phyloP scores from a whole-genome alignment of 140 eudicot species.

The Cichorium intybus region DNA sequence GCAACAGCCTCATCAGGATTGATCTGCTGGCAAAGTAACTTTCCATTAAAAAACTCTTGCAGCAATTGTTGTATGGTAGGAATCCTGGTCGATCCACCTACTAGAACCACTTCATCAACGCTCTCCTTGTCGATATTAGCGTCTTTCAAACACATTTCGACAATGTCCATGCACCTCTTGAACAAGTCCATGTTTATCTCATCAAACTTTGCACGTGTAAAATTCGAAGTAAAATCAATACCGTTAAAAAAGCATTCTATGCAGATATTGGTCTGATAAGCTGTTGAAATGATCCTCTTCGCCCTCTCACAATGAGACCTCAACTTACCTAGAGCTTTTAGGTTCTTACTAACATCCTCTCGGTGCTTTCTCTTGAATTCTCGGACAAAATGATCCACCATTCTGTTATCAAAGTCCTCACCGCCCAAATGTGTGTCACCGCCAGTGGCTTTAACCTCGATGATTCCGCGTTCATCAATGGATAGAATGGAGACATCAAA shows the following conservation, averaged over 20 bases:
- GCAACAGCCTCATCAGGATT: constrained; percentile 40
- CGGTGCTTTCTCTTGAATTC: constrained; percentile 19
- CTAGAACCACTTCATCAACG: constrained; percentile 32
- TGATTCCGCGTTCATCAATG: constrained; percentile 8
- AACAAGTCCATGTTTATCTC: constrained; percentile 28
- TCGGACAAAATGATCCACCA: constrained; percentile 18
- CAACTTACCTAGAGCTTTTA: constrained; percentile 29
- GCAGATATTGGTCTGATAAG: not conserved
- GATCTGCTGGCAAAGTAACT: constrained; percentile 15
- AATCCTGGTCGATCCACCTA: constrained; percentile 32
- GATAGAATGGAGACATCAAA: constrained; percentile 32
- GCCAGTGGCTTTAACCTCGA: constrained; percentile 24
- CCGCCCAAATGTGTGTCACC: constrained; percentile 35
- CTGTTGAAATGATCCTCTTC: constrained; percentile 21
- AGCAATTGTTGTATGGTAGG: constrained; percentile 20
- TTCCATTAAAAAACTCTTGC: constrained; percentile 22
- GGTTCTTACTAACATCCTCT: constrained; percentile 18
- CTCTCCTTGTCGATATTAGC: constrained; percentile 13
- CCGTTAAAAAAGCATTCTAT: constrained; percentile 23
- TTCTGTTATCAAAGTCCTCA: constrained; percentile 23
- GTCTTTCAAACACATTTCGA: not conserved
- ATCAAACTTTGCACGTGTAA: constrained; percentile 26
- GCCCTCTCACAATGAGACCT: constrained; percentile 34
- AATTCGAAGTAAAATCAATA: constrained; percentile 25
- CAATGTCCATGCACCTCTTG: constrained; percentile 14